Evolutionary conservation across 2,329 filamentous ascomycete species (phyloP).

Genomic region (Dothistroma septosporum): DNA sequence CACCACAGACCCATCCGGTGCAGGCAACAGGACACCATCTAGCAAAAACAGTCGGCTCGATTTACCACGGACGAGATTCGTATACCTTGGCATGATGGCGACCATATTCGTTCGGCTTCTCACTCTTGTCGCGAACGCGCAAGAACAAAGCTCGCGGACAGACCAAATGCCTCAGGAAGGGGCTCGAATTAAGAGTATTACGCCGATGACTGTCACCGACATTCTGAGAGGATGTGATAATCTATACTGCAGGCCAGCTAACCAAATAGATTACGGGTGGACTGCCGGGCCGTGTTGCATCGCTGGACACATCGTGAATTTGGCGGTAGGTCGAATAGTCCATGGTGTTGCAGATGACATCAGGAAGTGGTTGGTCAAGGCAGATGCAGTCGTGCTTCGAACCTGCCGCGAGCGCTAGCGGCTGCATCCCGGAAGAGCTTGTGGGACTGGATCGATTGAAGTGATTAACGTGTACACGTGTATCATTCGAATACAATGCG

Average conservation of each 20-base stretch:
- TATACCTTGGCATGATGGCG: slow-evolving; percentile 52
- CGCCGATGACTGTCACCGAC: slow-evolving; percentile 41
- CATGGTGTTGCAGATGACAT: background rate
- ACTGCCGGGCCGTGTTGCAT: background rate
- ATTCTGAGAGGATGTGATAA: slow-evolving; percentile 38
- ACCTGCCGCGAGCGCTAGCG: too few species aligned
- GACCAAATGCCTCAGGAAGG: slow-evolving; percentile 53
- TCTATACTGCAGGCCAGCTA: background rate
- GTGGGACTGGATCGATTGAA: background rate
- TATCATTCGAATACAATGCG: background rate
- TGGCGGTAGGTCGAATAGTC: background rate
- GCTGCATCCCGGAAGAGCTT: too few species aligned
- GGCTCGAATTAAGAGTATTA: slow-evolving; percentile 51
- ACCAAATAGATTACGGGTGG: background rate
- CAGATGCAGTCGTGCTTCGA: too few species aligned
- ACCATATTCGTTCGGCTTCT: slow-evolving; percentile 50
- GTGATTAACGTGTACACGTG: background rate
- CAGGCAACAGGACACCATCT: slow-evolving; percentile 59
- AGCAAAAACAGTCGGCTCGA: slow-evolving; percentile 34
- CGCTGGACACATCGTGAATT: too few species aligned
- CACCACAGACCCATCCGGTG: slow-evolving; percentile 45
- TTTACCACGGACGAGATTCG: slow-evolving; percentile 62
- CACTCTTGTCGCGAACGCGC: slow-evolving; percentile 39
- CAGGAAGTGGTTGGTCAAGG: too few species aligned
- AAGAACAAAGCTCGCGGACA: slow-evolving; percentile 53